Evolutionary conservation across 2,329 filamentous ascomycete species (phyloP).

Genomic region (Parafenestella ontariensis): DNA sequence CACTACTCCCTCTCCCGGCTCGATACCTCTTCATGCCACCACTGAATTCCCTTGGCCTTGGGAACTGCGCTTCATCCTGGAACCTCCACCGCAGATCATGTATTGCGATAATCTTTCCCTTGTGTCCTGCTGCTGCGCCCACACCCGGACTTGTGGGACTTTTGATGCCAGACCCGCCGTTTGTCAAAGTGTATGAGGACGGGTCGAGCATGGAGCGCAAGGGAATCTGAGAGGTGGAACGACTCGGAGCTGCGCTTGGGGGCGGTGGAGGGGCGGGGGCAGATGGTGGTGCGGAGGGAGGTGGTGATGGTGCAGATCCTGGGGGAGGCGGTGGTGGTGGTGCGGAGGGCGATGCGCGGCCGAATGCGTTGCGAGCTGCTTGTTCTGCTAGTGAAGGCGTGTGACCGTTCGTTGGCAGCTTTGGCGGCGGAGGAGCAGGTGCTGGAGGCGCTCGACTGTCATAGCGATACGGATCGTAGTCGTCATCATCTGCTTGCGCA

Average conservation of each 20-base stretch:
- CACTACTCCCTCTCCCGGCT: constrained; percentile 90
- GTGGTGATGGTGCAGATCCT: constrained; percentile 53
- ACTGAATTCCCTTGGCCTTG: constrained; percentile 81
- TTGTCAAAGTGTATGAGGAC: constrained; percentile 71
- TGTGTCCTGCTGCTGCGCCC: constrained; percentile 26
- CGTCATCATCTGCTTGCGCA: constrained; percentile 24
- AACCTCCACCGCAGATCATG: constrained; percentile 88
- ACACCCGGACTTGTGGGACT: constrained; percentile 31
- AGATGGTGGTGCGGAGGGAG: constrained; percentile 38
- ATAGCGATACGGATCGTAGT: constrained; percentile 55
- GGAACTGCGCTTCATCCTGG: constrained; percentile 79
- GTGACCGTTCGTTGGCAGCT: constrained; percentile 53
- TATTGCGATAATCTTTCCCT: constrained; percentile 60
- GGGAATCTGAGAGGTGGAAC: constrained; percentile 52
- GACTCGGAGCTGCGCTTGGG: constrained; percentile 32
- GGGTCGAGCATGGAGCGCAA: constrained; percentile 73
- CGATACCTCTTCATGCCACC: constrained; percentile 81
- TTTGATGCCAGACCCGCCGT: constrained; percentile 43
- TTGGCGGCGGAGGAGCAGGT: constrained; percentile 64
- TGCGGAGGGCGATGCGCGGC: constrained; percentile 52
- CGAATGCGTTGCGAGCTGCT: constrained; percentile 66
- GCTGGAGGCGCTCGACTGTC: constrained; percentile 31
- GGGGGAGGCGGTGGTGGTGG: constrained; percentile 53
- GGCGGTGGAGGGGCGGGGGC: constrained; percentile 50
- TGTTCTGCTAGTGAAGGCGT: constrained; percentile 62